These are phyloP conservation scores for Nitzschia palea DNA, from an alignment of 108 stramenopile genomes.

Conservation along the genomic window DNA sequence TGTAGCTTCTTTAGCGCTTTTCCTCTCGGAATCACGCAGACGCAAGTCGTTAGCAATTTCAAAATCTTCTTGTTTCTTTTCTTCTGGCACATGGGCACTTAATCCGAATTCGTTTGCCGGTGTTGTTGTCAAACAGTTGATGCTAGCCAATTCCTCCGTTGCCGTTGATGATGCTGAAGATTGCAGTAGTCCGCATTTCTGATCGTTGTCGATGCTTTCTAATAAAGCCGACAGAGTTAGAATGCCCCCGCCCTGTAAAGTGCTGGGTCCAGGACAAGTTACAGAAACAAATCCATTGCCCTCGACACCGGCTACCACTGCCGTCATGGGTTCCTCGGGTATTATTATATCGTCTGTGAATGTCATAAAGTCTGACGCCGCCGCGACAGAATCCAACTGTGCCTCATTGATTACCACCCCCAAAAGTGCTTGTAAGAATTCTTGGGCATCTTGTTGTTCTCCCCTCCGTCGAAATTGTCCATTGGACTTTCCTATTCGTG, in stretches of 20 bases:
- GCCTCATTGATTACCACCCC: conserved; percentile 50
- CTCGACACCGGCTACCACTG: conserved; percentile 7
- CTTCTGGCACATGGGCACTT: conserved; percentile 40
- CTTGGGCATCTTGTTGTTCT: conserved; percentile 87
- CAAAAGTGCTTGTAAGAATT: conserved; percentile 71
- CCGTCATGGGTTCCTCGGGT: conserved; percentile 10
- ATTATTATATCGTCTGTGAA: background rate
- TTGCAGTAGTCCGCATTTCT: background rate
- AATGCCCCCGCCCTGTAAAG: background rate
- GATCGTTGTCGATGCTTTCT: conserved; percentile 2
- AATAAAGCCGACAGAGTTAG: background rate
- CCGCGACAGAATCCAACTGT: conserved; percentile 11
- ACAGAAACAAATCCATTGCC: too few relatives aligned
- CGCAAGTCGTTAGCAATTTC: too few relatives aligned
- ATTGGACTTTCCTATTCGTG: conserved; percentile 42
- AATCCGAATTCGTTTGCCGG: too few relatives aligned
- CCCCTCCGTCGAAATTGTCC: conserved; percentile 46
- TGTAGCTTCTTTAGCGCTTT: background rate
- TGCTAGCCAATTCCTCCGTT: background rate
- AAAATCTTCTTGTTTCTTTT: conserved; percentile 57
- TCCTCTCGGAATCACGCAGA: too few relatives aligned
- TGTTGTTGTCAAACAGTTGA: background rate
- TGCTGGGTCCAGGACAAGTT: too few relatives aligned
- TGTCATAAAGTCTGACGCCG: conserved; percentile 11
- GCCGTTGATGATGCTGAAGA: background rate